These are phyloP conservation scores for Phytophthora ramorum DNA, from an alignment of 352 stramenopile genomes.

Conservation along the genomic window DNA sequence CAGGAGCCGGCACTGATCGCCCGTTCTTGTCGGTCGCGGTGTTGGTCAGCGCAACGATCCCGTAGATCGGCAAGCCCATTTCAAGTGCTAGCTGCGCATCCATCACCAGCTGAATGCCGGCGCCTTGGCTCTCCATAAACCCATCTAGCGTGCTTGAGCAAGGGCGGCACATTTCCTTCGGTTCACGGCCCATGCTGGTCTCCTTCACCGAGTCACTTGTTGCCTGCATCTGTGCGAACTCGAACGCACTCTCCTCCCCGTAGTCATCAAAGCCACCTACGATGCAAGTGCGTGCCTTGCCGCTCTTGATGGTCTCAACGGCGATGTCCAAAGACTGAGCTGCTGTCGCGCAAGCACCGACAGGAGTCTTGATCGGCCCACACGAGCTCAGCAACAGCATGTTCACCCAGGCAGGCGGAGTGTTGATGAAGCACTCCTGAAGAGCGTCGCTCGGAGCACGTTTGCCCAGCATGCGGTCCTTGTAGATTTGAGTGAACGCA, in stretches of 20 bases:
- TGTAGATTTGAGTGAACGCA: constrained; percentile 81
- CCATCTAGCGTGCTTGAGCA: constrained; percentile 80
- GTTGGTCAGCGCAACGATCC: constrained; percentile 81
- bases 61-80: constrained; percentile 90
- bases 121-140: constrained; percentile 91
- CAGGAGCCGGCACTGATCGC: constrained; percentile 71
- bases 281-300: constrained; percentile 86
- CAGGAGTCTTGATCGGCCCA: constrained; percentile 89
- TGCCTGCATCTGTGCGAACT: constrained; percentile 93
- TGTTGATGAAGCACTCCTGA: constrained; percentile 92
- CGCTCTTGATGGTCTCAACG: constrained; percentile 89
- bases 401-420: constrained; percentile 89
- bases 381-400: constrained; percentile 90
- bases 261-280: constrained; percentile 91
- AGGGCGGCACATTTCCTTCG: constrained; percentile 85
- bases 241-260: constrained; percentile 77
- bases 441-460: constrained; percentile 76
- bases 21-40: constrained; percentile 91
- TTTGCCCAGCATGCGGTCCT: constrained; percentile 73
- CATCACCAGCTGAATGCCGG: constrained; percentile 90
- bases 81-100: constrained; percentile 88
- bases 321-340: constrained; percentile 90
- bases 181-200: constrained; percentile 72
- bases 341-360: constrained; percentile 87
- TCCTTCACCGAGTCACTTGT: constrained; percentile 91